These are phyloP conservation scores for Peronospora farinosa DNA, from an alignment of 352 stramenopile genomes.

Conservation along the genomic window DNA sequence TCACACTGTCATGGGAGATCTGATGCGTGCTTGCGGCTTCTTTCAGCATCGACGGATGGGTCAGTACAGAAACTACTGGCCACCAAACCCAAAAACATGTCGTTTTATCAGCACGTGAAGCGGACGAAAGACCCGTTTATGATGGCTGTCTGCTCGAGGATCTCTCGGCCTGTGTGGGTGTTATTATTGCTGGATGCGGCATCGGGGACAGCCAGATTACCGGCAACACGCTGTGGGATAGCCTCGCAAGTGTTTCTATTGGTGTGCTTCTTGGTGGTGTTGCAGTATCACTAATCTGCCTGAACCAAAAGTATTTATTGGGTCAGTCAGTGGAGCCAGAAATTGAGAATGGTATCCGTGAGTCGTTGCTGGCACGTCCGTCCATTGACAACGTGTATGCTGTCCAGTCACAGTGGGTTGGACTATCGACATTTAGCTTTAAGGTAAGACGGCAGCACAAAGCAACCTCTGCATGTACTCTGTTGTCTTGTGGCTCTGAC, in stretches of 20 bases:
- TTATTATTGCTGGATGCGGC: conserved; percentile 92
- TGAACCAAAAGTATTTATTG: conserved; percentile 97
- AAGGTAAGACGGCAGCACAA: conserved; percentile 58
- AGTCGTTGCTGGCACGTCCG: conserved; percentile 69
- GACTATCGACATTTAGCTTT: conserved; percentile 96
- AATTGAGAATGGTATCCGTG: conserved; percentile 80
- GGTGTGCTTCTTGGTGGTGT: conserved; percentile 91
- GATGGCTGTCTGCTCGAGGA: conserved; percentile 97
- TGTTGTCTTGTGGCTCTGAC: conserved; percentile 4
- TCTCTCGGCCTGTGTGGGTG: conserved; percentile 92
- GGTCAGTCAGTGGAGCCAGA: conserved; percentile 93
- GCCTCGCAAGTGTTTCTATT: conserved; percentile 93
- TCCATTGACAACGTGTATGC: conserved; percentile 93
- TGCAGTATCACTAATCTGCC: conserved; percentile 85
- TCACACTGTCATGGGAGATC: conserved; percentile 84
- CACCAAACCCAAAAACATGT: conserved; percentile 69
- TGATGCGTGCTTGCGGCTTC: conserved; percentile 93
- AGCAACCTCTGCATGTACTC: neutral
- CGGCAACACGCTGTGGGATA: conserved; percentile 92
- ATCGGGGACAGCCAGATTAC: conserved; percentile 90
- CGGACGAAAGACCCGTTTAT: conserved; percentile 93
- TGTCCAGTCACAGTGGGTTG: conserved; percentile 97
- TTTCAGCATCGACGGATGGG: conserved; percentile 93
- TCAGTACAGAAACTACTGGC: conserved; percentile 82
- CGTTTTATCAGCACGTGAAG: conserved; percentile 61